Evolutionary conservation across 345 rosid species (phyloP).

Genomic region (Gossypium arboreum): DNA sequence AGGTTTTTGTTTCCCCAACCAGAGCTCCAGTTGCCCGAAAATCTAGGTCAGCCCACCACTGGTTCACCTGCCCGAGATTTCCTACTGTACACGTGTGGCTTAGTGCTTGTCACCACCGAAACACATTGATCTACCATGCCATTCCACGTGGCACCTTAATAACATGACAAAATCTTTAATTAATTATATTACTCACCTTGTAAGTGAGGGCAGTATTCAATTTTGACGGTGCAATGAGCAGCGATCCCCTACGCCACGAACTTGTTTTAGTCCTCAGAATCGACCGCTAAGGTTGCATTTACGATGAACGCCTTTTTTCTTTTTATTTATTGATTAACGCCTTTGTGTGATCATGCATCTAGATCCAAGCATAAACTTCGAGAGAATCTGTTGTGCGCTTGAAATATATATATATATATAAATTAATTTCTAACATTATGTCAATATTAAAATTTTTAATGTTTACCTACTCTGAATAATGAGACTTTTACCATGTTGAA

Average conservation of each 20-base stretch:
- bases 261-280: neutral
- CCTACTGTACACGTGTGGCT: slow-evolving; percentile 36
- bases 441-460: too few species aligned
- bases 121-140: neutral
- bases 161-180: neutral
- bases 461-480: too few species aligned
- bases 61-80: neutral
- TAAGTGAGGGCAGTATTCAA: neutral
- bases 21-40: slow-evolving; percentile 23
- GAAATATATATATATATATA: too few species aligned
- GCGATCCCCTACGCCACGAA: neutral
- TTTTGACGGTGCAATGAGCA: slow-evolving; percentile 11
- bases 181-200: neutral
- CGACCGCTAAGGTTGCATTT: neutral
- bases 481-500: too few species aligned
- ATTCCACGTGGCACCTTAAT: neutral
- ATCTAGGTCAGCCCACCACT: slow-evolving; percentile 24
- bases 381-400: too few species aligned
- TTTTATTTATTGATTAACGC: neutral
- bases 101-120: slow-evolving; percentile 12
- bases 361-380: too few species aligned
- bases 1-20: slow-evolving; percentile 33
- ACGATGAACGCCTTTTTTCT: neutral
- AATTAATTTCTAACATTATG: too few species aligned
- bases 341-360: neutral